Base-by-base conservation (phyloP, 345 rosid species). In the Euphorbia pulcherrima region DNA sequence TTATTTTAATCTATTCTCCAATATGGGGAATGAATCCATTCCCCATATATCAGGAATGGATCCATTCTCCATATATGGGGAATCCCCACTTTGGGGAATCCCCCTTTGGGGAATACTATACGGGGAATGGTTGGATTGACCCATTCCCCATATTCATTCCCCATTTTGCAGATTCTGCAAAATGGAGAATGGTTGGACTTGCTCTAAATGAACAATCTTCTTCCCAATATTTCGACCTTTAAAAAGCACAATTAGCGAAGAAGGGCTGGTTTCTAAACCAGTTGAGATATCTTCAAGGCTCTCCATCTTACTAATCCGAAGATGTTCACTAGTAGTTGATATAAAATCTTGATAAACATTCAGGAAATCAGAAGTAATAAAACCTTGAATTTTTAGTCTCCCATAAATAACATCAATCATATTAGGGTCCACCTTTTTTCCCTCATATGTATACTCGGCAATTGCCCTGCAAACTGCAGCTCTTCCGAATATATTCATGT, bases 311-410 rank as follows among this genome's bases (percentile, higher is more conserved):
- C 81, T 82, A 0, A 47, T 27, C 0, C 71, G 70, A 39, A 85
- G 80, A 69, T 72, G 39, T n/a, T 85, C 84, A 30, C 67, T 59
- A 33, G 83, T 81, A 59, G 41, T 75, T 27, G 87, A 73, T 0
- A 81, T 29, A 33, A 85, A 87, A 21, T 87, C 86, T n/a, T 11
- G 65, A 28, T 51, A 71, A 0, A 70, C 0, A 8, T 64, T 59
- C 53, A 70, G 2, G 83, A 67, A 58, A 71, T 87, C 87, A 1
- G 13, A 40, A 0, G 79, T 78, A 1, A 83, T 59, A 40, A 83
- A 87, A 0, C 89, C 89, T 55, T 77, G 85, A 14, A 87, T 74
- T 52, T 70, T 83, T 59, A 82, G 72, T 63, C 89, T 83, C 79
- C 70, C 82, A 79, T 80, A 83, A 18, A 83, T 59, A 37, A 85